Evolutionary conservation across 345 rosid genomes (phyloP), one percentile per base, ranked within the genome.

Genomic region (Punica granatum): DNA sequence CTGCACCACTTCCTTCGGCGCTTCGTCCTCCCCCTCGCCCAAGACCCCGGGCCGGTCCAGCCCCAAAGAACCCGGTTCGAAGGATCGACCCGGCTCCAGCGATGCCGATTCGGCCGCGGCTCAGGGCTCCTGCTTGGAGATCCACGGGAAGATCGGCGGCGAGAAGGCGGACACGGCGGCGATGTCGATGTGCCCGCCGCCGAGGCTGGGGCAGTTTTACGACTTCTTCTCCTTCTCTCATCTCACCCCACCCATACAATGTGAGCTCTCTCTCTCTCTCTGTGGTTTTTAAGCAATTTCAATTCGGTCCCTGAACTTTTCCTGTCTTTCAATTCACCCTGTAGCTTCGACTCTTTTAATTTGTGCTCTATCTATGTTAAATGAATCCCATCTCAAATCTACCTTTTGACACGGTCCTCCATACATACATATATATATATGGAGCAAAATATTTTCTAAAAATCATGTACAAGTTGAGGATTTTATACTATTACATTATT

Each of bases 171-270:
- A 67, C 16, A 44, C 30, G 60, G 72, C 41, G 41, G 41, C 75
- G 31, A 82, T 76, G 64, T 78, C 88, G 58, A 80, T 93, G 83
- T 90, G 84, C 48, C 98, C 95, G 43, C 90, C 95, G 49, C 92
- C 84, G 69, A 85, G 85, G 68, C 96, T 91, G 23, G 88, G 91
- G 39, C 91, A 89, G 66, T 93, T 93, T 72, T 93, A 91, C 74
- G 96, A 93, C 26, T 93, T 88, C 79, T 86, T 93, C 90, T 93
- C 96, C 60, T 83, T 91, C 74, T 80, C 97, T 60, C 87, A 91
- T 69, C 86, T 91, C 60, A 69, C 90, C 34, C 91, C 92, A 74
- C 96, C 99, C 8, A 80, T 93, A 60, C 96, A 89, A 68, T 82
- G 99, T 91, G 71, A 78, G 86, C 69, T 13, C 12, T 5, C 36